Conservation (phyloP, 1,284 basidiomycete species). For the Leccinum solheimii region DNA sequence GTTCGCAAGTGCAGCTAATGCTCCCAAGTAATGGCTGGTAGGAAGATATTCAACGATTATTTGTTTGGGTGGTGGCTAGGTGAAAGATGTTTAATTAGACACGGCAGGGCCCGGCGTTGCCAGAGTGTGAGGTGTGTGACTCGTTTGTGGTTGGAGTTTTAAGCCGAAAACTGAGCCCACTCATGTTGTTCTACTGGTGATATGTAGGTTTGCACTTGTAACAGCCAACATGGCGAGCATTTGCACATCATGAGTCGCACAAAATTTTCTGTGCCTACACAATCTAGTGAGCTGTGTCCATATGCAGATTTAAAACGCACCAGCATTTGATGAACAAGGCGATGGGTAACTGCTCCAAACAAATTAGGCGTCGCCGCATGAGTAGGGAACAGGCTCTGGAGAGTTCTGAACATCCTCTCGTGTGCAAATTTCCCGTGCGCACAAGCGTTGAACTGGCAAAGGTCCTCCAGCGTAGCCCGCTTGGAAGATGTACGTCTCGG, state of each 20-base stretch:
- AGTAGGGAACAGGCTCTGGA: conserved; percentile 53
- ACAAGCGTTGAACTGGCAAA: conserved; percentile 65
- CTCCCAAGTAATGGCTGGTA: too few relatives aligned
- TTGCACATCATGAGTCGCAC: conserved; percentile 71
- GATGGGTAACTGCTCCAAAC: conserved; percentile 33
- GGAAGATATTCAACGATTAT: too few relatives aligned
- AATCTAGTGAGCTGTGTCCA: conserved; percentile 11
- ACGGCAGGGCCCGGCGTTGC: too few relatives aligned
- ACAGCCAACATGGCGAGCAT: conserved; percentile 77
- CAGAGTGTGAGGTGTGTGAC: conserved; percentile 4
- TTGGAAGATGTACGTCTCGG: conserved; percentile 60
- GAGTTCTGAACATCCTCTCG: conserved; percentile 67
- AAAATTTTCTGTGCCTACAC: conserved; percentile 63
- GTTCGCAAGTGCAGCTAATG: too few relatives aligned
- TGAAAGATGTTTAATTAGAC: too few relatives aligned
- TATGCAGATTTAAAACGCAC: conserved; percentile 24
- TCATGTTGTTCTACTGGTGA: conserved; percentile 30
- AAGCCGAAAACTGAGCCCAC: neutral
- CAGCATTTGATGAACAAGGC: conserved; percentile 47
- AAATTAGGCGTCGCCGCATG: conserved; percentile 21
- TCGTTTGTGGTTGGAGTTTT: neutral
- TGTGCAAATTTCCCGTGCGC: conserved; percentile 66
- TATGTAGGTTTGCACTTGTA: conserved; percentile 40
- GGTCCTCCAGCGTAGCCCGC: conserved; percentile 42
- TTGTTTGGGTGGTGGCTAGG: too few relatives aligned